Base-by-base conservation (phyloP, 345 rosid species). In the Erucastrum elatum region DNA sequence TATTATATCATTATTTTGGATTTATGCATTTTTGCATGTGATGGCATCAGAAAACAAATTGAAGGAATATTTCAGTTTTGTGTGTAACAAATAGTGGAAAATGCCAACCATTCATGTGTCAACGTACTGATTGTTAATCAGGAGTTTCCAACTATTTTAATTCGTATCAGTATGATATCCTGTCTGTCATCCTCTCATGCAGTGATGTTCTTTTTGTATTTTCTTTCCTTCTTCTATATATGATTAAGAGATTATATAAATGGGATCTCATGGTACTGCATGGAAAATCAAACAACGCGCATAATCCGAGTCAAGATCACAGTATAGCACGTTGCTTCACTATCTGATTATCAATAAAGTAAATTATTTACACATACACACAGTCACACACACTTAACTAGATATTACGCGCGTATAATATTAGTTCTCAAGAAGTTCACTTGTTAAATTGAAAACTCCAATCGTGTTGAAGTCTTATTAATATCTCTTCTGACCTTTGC, bases 241-340 rank as follows among this genome's bases (percentile, higher is more conserved):
- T 10, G 21, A 17, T 21, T 37, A n/a, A 34, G 51, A 39, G 46
- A 35, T 35, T 35, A 6, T 35, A 35, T 1, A 35, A 78, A 59
- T 58, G 41, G 21, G 63, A 66, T 64, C 72, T 64, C 30, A 56
- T 29, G 5, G 7, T 49, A 31, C 4, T 72, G 79, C 78, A 74
- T 74, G 61, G 82, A 78, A 80, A 62, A 68, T 61, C 62, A 80
- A 80, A 74, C 13, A 66, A 79, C 78, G 82, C 70, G 75, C 70
- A 73, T 44, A 73, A 60, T 79, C 82, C 70, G 75, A 79, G 69
- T 66, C 56, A 61, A 30, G 59, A 68, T 68, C 82, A 79, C 75
- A 79, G 69, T 78, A 11, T 29, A 53, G 55, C 79, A 68, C 82
- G 79, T 68, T 80, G 66, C 70, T 68, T 80, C 71, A 68, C 64